Conservation (phyloP, 352 stramenopile species). For the Aphanomyces invadans region DNA sequence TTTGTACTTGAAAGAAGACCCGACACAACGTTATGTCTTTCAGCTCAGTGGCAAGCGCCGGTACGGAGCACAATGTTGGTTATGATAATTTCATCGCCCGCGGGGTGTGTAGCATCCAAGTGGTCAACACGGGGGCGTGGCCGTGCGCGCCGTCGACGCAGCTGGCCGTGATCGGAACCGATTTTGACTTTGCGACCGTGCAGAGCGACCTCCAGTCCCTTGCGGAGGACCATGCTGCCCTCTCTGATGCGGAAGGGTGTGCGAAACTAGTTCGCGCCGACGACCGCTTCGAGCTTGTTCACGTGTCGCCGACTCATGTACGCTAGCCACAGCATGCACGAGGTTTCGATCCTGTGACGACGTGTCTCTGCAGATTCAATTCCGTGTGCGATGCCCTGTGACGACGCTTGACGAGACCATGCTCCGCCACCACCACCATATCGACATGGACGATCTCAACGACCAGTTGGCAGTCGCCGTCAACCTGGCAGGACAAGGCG, state of each 20-base stretch:
- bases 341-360: too few relatives aligned
- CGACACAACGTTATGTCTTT: constrained; percentile 51
- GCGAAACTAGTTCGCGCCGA: constrained; percentile 35
- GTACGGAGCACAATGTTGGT: background rate
- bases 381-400: constrained; percentile 45
- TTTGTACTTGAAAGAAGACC: constrained; percentile 52
- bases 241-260: constrained; percentile 22
- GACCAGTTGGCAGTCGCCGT: constrained; percentile 48
- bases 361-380: constrained; percentile 31
- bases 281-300: constrained; percentile 40
- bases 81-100: background rate
- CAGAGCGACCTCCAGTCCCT: constrained; percentile 29
- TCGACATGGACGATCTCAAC: constrained; percentile 65
- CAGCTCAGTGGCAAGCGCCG: constrained; percentile 62
- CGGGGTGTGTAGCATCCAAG: constrained; percentile 30
- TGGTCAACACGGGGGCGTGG: constrained; percentile 54
- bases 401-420: constrained; percentile 48
- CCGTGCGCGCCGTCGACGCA: constrained; percentile 54
- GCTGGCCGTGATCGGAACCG: constrained; percentile 56
- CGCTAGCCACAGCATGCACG: too few relatives aligned
- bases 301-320: background rate
- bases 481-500: constrained; percentile 44
- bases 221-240: background rate
- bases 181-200: constrained; percentile 31
- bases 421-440: constrained; percentile 62